Evolutionary conservation across 257 asterid genomes (phyloP), one percentile per base, ranked within the genome.

Genomic region (Solanum phureja): DNA sequence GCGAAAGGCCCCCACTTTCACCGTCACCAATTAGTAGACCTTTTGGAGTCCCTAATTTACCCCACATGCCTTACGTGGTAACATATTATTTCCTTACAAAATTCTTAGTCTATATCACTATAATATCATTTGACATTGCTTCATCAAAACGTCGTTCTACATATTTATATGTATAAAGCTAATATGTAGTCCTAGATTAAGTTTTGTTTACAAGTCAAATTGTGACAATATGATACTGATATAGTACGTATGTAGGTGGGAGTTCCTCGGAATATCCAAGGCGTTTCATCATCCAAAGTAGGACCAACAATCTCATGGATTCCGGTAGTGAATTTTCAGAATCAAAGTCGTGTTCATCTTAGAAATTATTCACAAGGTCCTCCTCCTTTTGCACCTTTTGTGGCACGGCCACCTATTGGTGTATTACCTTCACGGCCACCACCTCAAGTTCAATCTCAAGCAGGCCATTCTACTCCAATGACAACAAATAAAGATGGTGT

Each of bases 1-100:
- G 37, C 21, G 90, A 83, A 73, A 86, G 68, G 64, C 90, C 90
- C 11, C 92, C 90, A 12, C 88, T 86, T 62, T 90, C 92, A 75
- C 90, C 90, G 0, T 88, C 92, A 83, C 90, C 90, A 0, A 52
- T 35, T 40, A 72, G 52, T 56, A 87, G 88, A 77, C 58, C 49
- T 42, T 64, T 11, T 13, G 87, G 23, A 16, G 66, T 62, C 79
- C 76, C 87, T 11, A 71, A 86, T 52, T n/a, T 46, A 37, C 73
- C 27, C 42, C 86, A 19, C 77, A 68, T 86, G 24, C 91, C 86
- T 35, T 85, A 56, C 66, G 72, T 79, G 91, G 92, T 87, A 90
- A 42, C 33, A 24, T 13, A 42, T 52, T 0, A 52, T 52, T 52
- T 52, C 23, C 23, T 52, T 52, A 52, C 62, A 6, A 16, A 13